Evolutionary conservation across 257 asterid species (phyloP).

Genomic region (Fraxinus cuspidata): DNA sequence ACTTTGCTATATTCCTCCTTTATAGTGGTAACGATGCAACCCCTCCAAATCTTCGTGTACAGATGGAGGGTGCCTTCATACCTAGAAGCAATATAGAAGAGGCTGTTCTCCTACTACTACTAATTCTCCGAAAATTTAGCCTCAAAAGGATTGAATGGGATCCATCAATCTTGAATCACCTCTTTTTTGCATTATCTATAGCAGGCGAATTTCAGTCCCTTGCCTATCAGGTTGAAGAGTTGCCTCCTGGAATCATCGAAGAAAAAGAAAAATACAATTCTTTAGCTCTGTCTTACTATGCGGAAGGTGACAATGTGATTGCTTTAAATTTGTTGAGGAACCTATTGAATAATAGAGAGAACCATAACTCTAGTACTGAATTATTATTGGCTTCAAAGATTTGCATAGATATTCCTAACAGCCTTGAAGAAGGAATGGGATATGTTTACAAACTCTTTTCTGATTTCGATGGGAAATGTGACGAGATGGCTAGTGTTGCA

Average conservation of each 20-base stretch:
- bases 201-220: conserved; percentile 58
- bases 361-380: conserved; percentile 41
- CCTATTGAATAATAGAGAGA: conserved; percentile 60
- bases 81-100: conserved; percentile 83
- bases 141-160: conserved; percentile 60
- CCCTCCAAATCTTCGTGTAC: conserved; percentile 85
- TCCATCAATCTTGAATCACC: conserved; percentile 74
- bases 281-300: conserved; percentile 70
- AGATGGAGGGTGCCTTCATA: conserved; percentile 67
- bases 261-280: conserved; percentile 53
- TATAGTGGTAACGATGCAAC: conserved; percentile 78
- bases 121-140: conserved; percentile 49
- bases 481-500: conserved; percentile 44
- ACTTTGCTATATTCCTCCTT: conserved; percentile 74
- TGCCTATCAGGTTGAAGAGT: conserved; percentile 72
- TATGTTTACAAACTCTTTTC: conserved; percentile 44
- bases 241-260: conserved; percentile 55
- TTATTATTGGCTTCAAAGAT: conserved; percentile 76
- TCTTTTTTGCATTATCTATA: conserved; percentile 71
- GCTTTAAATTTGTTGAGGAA: conserved; percentile 73
- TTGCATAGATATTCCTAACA: conserved; percentile 46
- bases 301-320: conserved; percentile 55
- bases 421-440: conserved; percentile 59
- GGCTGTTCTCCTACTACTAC: conserved; percentile 70
- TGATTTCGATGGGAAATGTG: conserved; percentile 40